phyloP scores from a whole-genome alignment of 495 filamentous ascomycete genomes.

The Penicillium simplicissimum region DNA sequence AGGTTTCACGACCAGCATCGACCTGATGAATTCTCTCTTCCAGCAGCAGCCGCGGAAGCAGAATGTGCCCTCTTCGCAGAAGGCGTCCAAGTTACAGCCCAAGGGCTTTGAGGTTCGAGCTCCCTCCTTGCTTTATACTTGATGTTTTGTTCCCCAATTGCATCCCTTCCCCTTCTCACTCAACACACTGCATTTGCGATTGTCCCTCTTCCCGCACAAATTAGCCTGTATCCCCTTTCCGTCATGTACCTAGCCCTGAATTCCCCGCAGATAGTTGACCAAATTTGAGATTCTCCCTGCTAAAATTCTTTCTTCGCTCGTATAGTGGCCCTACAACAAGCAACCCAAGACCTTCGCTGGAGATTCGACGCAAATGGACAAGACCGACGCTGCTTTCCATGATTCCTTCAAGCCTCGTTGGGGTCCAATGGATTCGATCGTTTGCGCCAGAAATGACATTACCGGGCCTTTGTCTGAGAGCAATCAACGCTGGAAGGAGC shows the following conservation, averaged over 20 bases:
- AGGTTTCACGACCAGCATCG: constrained; percentile 76
- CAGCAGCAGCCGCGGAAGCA: constrained; percentile 51
- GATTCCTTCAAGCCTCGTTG: constrained; percentile 73
- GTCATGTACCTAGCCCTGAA: constrained; percentile 30
- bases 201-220: neutral
- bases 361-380: constrained; percentile 57
- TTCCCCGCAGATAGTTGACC: constrained; percentile 29
- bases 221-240: constrained; percentile 12
- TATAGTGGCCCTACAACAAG: constrained; percentile 87
- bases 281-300: constrained; percentile 32
- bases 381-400: constrained; percentile 60
- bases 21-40: constrained; percentile 90
- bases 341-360: constrained; percentile 62
- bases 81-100: constrained; percentile 48
- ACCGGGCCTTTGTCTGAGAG: constrained; percentile 24
- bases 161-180: neutral
- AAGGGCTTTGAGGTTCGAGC: constrained; percentile 75
- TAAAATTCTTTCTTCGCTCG: constrained; percentile 44
- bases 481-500: constrained; percentile 35
- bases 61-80: constrained; percentile 36
- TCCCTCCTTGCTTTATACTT: constrained; percentile 40
- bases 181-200: neutral
- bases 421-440: constrained; percentile 70
- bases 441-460: constrained; percentile 55
- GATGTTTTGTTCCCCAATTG: constrained; percentile 10